Evolutionary conservation across 2,329 filamentous ascomycete genomes (phyloP).

Genomic region (Penicillium sp.): DNA sequence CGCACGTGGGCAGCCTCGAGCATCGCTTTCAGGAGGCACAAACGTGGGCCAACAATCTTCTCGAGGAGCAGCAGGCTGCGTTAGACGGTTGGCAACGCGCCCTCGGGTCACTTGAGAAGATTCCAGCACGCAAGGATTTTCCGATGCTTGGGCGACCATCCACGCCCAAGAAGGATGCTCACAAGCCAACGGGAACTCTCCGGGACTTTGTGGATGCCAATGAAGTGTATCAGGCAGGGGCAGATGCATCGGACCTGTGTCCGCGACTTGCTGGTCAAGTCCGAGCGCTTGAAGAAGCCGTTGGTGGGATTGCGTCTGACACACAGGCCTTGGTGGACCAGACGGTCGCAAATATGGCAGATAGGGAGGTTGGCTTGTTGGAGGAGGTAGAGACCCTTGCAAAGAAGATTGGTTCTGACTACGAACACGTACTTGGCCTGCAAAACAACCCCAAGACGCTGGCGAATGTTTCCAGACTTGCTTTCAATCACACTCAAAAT

Average conservation of each 20-base stretch:
- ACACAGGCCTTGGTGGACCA: constrained; percentile 38
- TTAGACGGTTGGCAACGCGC: constrained; percentile 41
- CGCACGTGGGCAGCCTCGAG: constrained; percentile 42
- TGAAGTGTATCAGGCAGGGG: constrained; percentile 65
- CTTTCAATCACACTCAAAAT: constrained; percentile 57
- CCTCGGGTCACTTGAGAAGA: constrained; percentile 33
- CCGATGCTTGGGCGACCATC: constrained; percentile 36
- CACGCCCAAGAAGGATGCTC: constrained; percentile 39
- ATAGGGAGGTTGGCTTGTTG: constrained; percentile 63
- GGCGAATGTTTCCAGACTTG: constrained; percentile 58
- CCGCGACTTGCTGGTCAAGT: constrained; percentile 57
- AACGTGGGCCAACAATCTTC: constrained; percentile 40
- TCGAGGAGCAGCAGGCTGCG: constrained; percentile 40
- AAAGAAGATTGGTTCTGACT: constrained; percentile 81
- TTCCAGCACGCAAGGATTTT: constrained; percentile 42
- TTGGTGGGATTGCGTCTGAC: constrained; percentile 55
- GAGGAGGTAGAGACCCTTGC: constrained; percentile 81
- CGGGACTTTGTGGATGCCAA: constrained; percentile 71
- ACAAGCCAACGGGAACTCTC: constrained; percentile 52
- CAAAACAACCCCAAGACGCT: constrained; percentile 60
- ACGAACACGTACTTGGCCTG: constrained; percentile 67
- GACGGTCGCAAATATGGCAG: constrained; percentile 49
- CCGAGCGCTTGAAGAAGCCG: constrained; percentile 55
- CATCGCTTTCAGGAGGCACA: constrained; percentile 43
- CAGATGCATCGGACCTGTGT: constrained; percentile 54